Percentiles rank a stretch among this genome's conserved stretches.
These are phyloP conservation scores for Arbutus unedo DNA, from an alignment of 148 eudicot genomes.

Conservation along the genomic window DNA sequence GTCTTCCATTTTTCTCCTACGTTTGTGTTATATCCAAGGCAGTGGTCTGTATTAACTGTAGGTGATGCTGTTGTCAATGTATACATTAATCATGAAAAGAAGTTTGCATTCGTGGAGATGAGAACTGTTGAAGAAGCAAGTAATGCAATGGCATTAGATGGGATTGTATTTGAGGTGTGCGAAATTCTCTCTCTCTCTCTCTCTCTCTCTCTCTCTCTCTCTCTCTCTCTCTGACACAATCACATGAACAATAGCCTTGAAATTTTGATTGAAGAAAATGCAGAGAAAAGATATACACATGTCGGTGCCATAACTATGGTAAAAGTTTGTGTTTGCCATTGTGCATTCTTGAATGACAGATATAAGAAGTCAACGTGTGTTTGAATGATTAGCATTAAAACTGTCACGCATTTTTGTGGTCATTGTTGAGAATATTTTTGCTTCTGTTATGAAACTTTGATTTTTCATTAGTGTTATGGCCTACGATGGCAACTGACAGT, in stretches of 20 bases:
- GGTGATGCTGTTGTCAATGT: constrained; percentile 98
- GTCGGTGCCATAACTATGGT: background rate
- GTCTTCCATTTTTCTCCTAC: background rate
- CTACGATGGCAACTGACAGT: background rate
- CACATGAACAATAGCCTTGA: background rate
- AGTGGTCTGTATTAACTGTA: constrained; percentile 21
- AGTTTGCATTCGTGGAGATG: constrained; percentile 98
- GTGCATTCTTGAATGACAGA: background rate
- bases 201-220: constrained; percentile 8
- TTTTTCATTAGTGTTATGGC: background rate
- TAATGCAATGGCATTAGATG: constrained; percentile 96
- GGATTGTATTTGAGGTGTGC: constrained; percentile 80
- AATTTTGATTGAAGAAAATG: background rate
- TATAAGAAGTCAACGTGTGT: background rate
- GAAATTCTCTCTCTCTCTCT: constrained; percentile 3
- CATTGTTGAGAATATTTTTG: background rate
- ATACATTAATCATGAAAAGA: constrained; percentile 94
- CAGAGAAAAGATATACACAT: background rate
- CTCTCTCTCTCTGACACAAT: background rate
- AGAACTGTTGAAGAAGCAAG: constrained; percentile 97
- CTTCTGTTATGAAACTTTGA: background rate
- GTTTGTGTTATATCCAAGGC: background rate
- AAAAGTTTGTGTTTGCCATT: background rate
- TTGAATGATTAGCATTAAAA: background rate
- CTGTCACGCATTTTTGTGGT: background rate